Evolutionary conservation across 2,329 filamentous ascomycete species (phyloP).

Genomic region (Alternaria alternata): DNA sequence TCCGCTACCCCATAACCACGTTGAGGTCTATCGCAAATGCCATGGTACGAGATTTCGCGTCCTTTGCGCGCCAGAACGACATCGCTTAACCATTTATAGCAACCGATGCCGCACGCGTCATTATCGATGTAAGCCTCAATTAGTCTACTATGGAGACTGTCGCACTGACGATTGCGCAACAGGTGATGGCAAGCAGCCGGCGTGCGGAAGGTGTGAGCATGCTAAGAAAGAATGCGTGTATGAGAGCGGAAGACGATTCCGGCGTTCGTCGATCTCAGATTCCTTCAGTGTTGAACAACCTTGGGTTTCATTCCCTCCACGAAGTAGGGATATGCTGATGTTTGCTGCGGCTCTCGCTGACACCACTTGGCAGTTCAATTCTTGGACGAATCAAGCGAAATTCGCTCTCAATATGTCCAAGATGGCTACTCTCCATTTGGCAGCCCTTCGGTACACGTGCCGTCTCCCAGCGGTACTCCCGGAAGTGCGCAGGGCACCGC

Average conservation of each 20-base stretch:
- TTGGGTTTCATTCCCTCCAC: conserved; percentile 48
- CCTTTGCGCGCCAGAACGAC: neutral
- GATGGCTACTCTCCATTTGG: conserved; percentile 28
- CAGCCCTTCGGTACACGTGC: conserved; percentile 17
- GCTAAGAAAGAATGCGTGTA: conserved; percentile 46
- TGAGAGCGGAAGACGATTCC: conserved; percentile 46
- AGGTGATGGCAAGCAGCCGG: conserved; percentile 49
- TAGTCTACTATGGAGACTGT: neutral
- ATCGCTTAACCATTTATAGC: conserved; percentile 33
- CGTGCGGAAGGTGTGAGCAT: conserved; percentile 44
- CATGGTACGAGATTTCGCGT: conserved; percentile 37
- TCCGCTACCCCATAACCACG: conserved; percentile 1
- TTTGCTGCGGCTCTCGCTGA: conserved; percentile 15
- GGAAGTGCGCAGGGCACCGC: conserved; percentile 22
- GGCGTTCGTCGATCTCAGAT: conserved; percentile 46
- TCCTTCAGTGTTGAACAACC: conserved; percentile 42
- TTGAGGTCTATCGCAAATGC: conserved; percentile 32
- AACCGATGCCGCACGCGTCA: conserved; percentile 51
- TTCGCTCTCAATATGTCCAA: conserved; percentile 42
- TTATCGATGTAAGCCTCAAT: conserved; percentile 42
- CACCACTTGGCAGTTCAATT: conserved; percentile 42
- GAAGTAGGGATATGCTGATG: conserved; percentile 27
- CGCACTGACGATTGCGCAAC: conserved; percentile 22
- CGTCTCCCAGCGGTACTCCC: conserved; percentile 21
- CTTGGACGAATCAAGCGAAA: conserved; percentile 46